Evolutionary conservation across 2,329 filamentous ascomycete species (phyloP), one percentile per base, ranked within the genome.

Genomic region (Emmonsiellopsis sp.): DNA sequence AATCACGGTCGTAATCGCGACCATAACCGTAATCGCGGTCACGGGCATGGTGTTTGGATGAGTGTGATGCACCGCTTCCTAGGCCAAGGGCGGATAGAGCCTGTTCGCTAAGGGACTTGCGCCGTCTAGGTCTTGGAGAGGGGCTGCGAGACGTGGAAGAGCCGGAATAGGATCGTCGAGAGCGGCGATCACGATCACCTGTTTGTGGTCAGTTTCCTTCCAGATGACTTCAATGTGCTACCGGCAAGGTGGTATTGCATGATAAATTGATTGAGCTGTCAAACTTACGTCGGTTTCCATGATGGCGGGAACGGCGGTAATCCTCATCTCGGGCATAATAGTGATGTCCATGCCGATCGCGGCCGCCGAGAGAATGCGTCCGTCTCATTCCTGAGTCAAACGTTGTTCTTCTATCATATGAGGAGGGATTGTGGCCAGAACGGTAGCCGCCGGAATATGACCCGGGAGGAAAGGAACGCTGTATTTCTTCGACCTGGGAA

Each of bases 381-480:
- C 68, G 66, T 44, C 67, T 67, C 54, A 67, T 61, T 35, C 61
- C 62, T 48, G 50, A 30, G 15, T 51, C 50, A 35, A 26, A 15
- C 26, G 13, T 26, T n/a, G 35, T 42, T 45, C 50, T 45, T 16
- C 41, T 38, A 6, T 42, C 42, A 7, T 41, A 38, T 26, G 43
- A 44, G 11, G 26, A 16, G 4, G 16, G 13, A 34, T n/a, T n/a
- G 20, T 13, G 5, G n/a, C 30, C 37, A 11, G 48, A 31, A 65
- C 64, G 7, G 66, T 64, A 45, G 64, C 61, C 35, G 61, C 32
- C 43, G 20, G 43, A 26, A 41, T 58, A 59, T 5, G 53, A 51
- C 5, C 84, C 85, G 6, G 89, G 87, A 34, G 88, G 88, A 63
- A 94, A 95, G 61, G 94, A 87, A 60, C 89, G 84, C 59, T 83